A percentile compares a stretch with the other conserved stretches of the same genome.
These are phyloP conservation scores for Oryza meyeriana DNA, from an alignment of 176 grass and related monocot genomes.

Conservation along the genomic window DNA sequence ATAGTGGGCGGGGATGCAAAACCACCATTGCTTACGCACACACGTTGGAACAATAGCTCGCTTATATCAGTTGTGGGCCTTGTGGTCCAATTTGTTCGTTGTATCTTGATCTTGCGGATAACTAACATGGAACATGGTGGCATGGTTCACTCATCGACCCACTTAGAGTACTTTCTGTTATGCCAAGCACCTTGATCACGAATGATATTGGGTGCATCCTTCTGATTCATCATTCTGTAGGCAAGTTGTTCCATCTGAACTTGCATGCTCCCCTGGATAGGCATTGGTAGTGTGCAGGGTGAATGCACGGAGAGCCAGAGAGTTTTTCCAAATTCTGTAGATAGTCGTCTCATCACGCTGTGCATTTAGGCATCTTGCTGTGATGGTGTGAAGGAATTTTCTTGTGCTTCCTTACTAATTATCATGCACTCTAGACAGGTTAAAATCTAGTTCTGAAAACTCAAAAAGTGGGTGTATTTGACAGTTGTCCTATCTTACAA, in stretches of 20 bases:
- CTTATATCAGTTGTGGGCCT: neutral
- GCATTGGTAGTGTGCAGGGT: neutral
- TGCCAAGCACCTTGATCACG: neutral
- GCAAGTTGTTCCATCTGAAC: neutral
- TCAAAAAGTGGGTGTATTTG: neutral
- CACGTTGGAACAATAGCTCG: neutral
- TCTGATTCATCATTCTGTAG: neutral
- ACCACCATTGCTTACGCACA: constrained; percentile 4
- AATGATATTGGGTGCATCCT: neutral
- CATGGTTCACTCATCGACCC: neutral
- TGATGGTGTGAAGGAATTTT: neutral
- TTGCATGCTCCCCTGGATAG: neutral
- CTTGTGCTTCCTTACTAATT: neutral
- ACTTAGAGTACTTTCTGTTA: constrained; percentile 13
- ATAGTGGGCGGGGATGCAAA: neutral
- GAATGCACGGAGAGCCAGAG: neutral
- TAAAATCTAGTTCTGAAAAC: neutral
- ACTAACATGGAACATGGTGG: neutral
- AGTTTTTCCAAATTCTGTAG: neutral
- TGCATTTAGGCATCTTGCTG: neutral
- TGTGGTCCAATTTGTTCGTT: neutral
- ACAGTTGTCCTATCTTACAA: neutral
- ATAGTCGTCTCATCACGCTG: neutral
- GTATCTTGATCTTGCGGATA: neutral
- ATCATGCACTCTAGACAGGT: neutral